Conservation (phyloP, 225 moss, liverwort and hornwort species). For the Ulota crispa region DNA sequence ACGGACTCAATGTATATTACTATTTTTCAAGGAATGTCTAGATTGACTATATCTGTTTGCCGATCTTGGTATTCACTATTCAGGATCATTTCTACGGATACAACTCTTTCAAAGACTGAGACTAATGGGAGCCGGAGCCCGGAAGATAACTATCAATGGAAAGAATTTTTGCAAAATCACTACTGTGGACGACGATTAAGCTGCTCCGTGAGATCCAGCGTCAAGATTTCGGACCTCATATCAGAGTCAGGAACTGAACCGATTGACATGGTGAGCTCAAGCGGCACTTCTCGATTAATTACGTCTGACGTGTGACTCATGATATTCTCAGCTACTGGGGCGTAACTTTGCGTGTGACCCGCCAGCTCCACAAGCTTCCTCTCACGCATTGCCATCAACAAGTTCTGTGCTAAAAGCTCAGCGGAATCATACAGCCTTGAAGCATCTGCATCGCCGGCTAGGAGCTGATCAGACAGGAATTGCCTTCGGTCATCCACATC, state of each 20-base stretch:
- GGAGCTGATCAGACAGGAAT: constrained; percentile 23
- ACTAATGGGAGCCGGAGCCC: neutral
- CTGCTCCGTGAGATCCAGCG: constrained; percentile 49
- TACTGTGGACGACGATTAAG: constrained; percentile 33
- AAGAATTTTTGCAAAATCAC: neutral
- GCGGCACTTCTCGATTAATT: constrained; percentile 19
- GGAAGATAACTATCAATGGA: neutral
- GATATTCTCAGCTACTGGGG: neutral
- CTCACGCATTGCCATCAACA: constrained; percentile 54
- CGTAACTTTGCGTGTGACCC: neutral
- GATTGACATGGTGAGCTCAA: constrained; percentile 49
- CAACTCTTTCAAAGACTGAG: neutral
- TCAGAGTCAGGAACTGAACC: constrained; percentile 1
- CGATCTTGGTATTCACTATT: neutral
- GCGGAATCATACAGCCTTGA: constrained; percentile 37
- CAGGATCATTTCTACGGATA: neutral
- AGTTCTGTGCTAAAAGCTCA: constrained; percentile 42
- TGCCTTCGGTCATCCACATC: constrained; percentile 29
- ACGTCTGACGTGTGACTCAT: neutral
- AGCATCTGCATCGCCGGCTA: constrained; percentile 26
- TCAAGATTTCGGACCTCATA: constrained; percentile 37
- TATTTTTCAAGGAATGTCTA: neutral
- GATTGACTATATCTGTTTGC: constrained; percentile 23
- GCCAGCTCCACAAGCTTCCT: constrained; percentile 37
- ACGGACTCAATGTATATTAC: neutral